A percentile compares a stretch with the other conserved stretches of the same genome.
These are phyloP conservation scores for Tricholoma furcatifolium DNA, from an alignment of 768 basidiomycete genomes.

Conservation along the genomic window DNA sequence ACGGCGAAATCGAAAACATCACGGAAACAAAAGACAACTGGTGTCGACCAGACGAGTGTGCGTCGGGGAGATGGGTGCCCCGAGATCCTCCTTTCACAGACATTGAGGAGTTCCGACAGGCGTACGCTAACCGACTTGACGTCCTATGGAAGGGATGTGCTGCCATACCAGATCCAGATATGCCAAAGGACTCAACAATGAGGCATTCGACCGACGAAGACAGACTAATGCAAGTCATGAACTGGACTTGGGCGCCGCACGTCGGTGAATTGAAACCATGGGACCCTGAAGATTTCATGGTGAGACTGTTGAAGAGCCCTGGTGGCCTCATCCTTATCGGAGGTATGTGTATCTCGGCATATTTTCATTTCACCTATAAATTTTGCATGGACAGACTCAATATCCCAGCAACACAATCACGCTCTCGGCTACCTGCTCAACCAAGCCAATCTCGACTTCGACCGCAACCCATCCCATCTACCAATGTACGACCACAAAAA, in stretches of 20 bases:
- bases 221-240: slow-evolving; percentile 27
- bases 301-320: slow-evolving; percentile 26
- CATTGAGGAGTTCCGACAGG: slow-evolving; percentile 21
- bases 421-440: slow-evolving; percentile 23
- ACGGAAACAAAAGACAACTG: slow-evolving; percentile 12
- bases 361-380: background rate
- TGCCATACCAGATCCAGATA: slow-evolving; percentile 13
- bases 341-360: slow-evolving; percentile 16
- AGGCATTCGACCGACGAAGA: slow-evolving; percentile 22
- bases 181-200: slow-evolving; percentile 9
- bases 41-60: slow-evolving; percentile 23
- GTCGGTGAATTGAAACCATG: slow-evolving; percentile 22
- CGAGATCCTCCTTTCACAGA: slow-evolving; percentile 21
- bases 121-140: slow-evolving; percentile 23
- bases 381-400: slow-evolving; percentile 17
- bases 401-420: slow-evolving; percentile 23
- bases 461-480: slow-evolving; percentile 19
- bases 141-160: slow-evolving; percentile 27
- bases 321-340: slow-evolving; percentile 29
- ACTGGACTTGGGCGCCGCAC: slow-evolving; percentile 29
- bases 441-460: slow-evolving; percentile 22
- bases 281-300: slow-evolving; percentile 29
- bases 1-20: slow-evolving; percentile 4
- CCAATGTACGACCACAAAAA: slow-evolving; percentile 23
- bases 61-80: slow-evolving; percentile 24